phyloP scores from a whole-genome alignment of 1,139 yeast species.

The Hemisphaericaspora xylanilytica region DNA sequence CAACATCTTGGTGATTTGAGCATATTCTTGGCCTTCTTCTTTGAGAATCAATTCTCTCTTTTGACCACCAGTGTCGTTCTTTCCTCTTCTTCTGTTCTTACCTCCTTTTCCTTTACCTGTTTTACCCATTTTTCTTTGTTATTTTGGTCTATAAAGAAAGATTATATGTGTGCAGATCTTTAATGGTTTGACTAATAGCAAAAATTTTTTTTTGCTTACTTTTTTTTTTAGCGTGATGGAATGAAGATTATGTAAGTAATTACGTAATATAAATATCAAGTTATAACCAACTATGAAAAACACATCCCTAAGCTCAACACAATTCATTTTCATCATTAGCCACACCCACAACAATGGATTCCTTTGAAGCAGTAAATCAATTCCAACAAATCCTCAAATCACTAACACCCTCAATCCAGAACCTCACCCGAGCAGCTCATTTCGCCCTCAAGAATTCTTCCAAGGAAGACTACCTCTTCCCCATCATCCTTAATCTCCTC shows the following conservation, averaged over 20 bases:
- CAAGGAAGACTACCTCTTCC: slow-evolving; percentile 68
- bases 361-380: slow-evolving; percentile 73
- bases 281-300: too few relatives aligned
- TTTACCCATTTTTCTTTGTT: slow-evolving; percentile 39
- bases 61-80: slow-evolving; percentile 87
- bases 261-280: not conserved
- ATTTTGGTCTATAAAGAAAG: too few relatives aligned
- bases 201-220: not conserved
- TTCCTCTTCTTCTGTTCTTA: slow-evolving; percentile 97
- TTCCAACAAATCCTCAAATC: slow-evolving; percentile 59
- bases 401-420: slow-evolving; percentile 62
- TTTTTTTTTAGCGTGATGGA: not conserved
- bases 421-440: slow-evolving; percentile 53
- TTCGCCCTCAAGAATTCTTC: slow-evolving; percentile 61
- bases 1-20: slow-evolving; percentile 96
- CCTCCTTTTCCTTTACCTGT: slow-evolving; percentile 61
- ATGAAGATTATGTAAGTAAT: not conserved
- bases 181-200: not conserved
- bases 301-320: too few relatives aligned
- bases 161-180: slow-evolving; percentile 1
- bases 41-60: slow-evolving; percentile 90
- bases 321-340: too few relatives aligned
- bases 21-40: slow-evolving; percentile 98
- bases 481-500: slow-evolving; percentile 69
- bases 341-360: slow-evolving; percentile 50